Conservation (phyloP, 257 asterid species). For the Nicotiana obtusifolia region DNA sequence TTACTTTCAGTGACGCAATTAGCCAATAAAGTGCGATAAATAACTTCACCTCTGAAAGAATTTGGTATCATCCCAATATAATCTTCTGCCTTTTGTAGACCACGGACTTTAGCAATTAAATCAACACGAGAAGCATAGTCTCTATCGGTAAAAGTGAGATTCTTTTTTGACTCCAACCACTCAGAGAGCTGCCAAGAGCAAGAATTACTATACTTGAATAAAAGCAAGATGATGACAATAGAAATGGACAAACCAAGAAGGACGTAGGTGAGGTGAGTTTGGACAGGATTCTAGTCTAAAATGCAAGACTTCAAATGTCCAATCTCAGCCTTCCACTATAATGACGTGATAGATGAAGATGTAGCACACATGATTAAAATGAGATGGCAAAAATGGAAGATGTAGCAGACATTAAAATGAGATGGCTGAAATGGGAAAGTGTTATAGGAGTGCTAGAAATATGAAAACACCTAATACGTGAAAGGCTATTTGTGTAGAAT, state of each 20-base stretch:
- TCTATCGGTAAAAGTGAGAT: constrained; percentile 37
- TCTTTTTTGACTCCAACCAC: constrained; percentile 50
- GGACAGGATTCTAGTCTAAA: not conserved
- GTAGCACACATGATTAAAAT: not conserved
- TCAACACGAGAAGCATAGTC: constrained; percentile 54
- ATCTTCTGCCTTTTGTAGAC: constrained; percentile 47
- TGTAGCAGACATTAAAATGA: not conserved
- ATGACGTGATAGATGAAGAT: not conserved
- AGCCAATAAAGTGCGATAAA: constrained; percentile 63
- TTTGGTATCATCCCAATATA: constrained; percentile 49
- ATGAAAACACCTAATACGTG: not conserved
- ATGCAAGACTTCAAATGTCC: not conserved
- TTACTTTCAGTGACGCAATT: constrained; percentile 35
- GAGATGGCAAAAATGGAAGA: not conserved
- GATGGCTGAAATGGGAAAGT: not conserved
- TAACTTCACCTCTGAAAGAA: constrained; percentile 48
- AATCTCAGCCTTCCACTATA: not conserved
- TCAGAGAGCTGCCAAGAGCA: constrained; percentile 56
- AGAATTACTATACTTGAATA: not conserved
- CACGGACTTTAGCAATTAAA: constrained; percentile 64
- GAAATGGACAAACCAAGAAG: not conserved
- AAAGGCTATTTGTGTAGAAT: not conserved
- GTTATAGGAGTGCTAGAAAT: not conserved
- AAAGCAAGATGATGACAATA: constrained; percentile 2
- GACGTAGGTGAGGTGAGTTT: not conserved